Evolutionary conservation across 2,329 filamentous ascomycete genomes (phyloP).

Genomic region (Penicillium sp.): DNA sequence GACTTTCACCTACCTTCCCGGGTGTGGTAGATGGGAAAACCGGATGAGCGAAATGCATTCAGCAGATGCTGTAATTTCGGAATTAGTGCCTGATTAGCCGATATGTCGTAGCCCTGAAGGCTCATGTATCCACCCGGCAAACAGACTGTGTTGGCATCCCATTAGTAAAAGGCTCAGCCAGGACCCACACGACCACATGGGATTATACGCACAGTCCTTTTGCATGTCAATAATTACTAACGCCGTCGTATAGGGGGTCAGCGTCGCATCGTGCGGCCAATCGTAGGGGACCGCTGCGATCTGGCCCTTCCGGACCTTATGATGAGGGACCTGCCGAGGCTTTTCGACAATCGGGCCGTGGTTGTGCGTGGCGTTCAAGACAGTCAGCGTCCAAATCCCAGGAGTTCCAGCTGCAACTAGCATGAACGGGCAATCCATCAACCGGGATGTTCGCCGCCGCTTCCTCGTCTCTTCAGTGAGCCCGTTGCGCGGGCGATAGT

Average conservation of each 20-base stretch:
- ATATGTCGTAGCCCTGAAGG: constrained; percentile 39
- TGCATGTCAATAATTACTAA: constrained; percentile 44
- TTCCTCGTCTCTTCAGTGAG: constrained; percentile 40
- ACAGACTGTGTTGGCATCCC: constrained; percentile 39
- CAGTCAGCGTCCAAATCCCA: constrained; percentile 38
- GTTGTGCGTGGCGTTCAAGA: constrained; percentile 37
- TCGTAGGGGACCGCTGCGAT: constrained; percentile 37
- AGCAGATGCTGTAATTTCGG: constrained; percentile 36
- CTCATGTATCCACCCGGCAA: constrained; percentile 39
- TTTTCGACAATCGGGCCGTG: constrained; percentile 38
- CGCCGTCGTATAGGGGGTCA: constrained; percentile 40
- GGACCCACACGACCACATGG: no score
- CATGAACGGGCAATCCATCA: constrained; percentile 41
- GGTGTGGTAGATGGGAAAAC: constrained; percentile 40
- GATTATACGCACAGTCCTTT: constrained; percentile 39
- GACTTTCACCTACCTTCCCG: constrained; percentile 40
- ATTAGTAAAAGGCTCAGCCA: constrained; percentile 2
- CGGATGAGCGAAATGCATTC: constrained; percentile 31
- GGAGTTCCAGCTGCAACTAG: constrained; percentile 38
- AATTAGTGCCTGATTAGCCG: constrained; percentile 32
- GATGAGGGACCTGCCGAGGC: constrained; percentile 35
- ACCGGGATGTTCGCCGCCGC: constrained; percentile 36
- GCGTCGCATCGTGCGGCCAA: constrained; percentile 40
- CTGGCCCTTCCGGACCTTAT: constrained; percentile 39
- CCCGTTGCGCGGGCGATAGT: constrained; percentile 39